Evolutionary conservation across 2,329 filamentous ascomycete genomes (phyloP), one percentile per base, ranked within the genome.

Genomic region (Allantophomopsis lycopodina): DNA sequence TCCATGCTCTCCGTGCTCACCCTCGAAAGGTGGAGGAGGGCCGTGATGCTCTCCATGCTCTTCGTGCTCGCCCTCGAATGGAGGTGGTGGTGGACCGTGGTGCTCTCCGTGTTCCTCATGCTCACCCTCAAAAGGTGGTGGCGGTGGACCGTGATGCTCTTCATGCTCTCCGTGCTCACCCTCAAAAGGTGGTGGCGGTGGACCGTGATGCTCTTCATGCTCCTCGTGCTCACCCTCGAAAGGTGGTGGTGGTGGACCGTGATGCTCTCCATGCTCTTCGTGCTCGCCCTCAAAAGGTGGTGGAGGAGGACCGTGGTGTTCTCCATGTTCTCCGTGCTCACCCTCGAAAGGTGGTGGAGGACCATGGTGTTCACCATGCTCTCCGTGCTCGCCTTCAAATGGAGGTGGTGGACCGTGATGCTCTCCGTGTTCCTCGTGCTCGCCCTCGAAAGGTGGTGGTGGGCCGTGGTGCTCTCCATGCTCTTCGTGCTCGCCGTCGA

Each of bases 171-270:
- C n/a, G 34, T 35, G 14, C 14, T n/a, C 32, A 33, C 35, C 36
- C 12, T 31, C 14, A 20, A 37, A 37, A n/a, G n/a, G n/a, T 14
- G 30, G 34, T 17, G 41, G 40, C 4, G 32, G 32, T 15, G 18
- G 31, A 17, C 20, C 35, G 11, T 44, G 35, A 32, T 35, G 14
- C 14, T n/a, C 32, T 20, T 7, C 18, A n/a, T n/a, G n/a, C n/a
- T n/a, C n/a, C n/a, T n/a, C n/a, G n/a, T n/a, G n/a, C n/a, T n/a
- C n/a, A 32, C 35, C 36, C 12, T 33, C n/a, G 28, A 36, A 37
- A 10, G 30, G 34, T 15, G 40, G 40, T 28, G 23, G 23, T 28
- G 23, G 23, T 35, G 44, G 46, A 5, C 39, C 35, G 36, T 46
- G 44, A 10, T 28, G 23, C 23, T 28, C 23, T 6, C 23, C n/a